Evolutionary conservation across 1,284 basidiomycete genomes (phyloP).

Genomic region (Ceratobasidium sp.): DNA sequence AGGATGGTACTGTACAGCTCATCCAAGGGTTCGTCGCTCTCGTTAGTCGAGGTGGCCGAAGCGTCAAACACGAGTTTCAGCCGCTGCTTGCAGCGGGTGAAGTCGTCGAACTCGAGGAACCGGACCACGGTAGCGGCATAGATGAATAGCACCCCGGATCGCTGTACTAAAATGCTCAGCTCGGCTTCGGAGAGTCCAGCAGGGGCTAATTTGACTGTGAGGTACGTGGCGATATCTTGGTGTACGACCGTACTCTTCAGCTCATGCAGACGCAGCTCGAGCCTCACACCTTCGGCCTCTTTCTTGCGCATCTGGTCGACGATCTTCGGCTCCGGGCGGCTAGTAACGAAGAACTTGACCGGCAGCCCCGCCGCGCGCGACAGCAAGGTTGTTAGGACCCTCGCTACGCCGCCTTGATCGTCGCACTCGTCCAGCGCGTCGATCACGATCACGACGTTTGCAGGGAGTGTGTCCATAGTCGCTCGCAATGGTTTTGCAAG

Average conservation of each 20-base stretch:
- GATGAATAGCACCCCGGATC: conserved; percentile 17
- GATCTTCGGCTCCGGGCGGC: conserved; percentile 7
- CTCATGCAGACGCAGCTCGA: conserved; percentile 4
- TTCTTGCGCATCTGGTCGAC: neutral
- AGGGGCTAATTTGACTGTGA: neutral
- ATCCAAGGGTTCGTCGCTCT: neutral
- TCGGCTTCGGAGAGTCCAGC: too few relatives aligned
- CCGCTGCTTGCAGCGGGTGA: neutral
- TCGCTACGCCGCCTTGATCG: neutral
- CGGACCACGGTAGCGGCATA: conserved; percentile 24
- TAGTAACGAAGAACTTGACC: neutral
- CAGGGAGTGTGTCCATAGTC: neutral
- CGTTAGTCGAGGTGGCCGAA: neutral
- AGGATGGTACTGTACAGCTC: conserved; percentile 3
- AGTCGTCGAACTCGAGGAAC: neutral
- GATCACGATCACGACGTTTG: neutral
- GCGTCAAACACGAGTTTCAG: neutral
- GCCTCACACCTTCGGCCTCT: neutral
- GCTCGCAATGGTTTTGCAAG: neutral
- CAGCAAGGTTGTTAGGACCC: neutral
- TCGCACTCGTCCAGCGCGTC: conserved; percentile 29
- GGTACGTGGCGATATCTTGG: neutral
- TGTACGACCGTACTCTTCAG: neutral
- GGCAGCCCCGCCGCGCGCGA: neutral
- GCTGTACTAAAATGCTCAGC: neutral